These are phyloP conservation scores for Pestalotiopsis sp. DNA, from an alignment of 2,329 filamentous ascomycete genomes.

Conservation along the genomic window DNA sequence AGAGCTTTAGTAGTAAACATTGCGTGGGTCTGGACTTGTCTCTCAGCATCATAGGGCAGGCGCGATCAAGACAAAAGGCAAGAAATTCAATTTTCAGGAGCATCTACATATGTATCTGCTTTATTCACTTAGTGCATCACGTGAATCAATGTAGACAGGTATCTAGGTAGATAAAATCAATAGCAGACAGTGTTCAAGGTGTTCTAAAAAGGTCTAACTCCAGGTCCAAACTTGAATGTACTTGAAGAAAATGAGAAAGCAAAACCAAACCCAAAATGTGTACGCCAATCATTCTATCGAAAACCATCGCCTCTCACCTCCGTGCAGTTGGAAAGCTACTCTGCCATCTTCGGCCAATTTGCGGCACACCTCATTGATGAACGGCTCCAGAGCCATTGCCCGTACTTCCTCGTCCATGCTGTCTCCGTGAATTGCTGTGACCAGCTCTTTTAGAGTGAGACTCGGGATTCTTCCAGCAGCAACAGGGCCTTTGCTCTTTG, in stretches of 20 bases:
- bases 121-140: too few species aligned
- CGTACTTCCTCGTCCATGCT: constrained; percentile 31
- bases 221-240: background rate
- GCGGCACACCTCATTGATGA: constrained; percentile 42
- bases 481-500: background rate
- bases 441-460: constrained; percentile 44
- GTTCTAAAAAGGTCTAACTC: background rate
- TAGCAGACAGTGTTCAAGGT: background rate
- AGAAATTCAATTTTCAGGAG: too few species aligned
- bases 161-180: background rate
- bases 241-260: background rate
- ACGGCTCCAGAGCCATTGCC: constrained; percentile 43
- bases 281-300: background rate
- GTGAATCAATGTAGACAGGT: too few species aligned
- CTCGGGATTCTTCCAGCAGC: constrained; percentile 28
- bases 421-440: constrained; percentile 44
- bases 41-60: too few species aligned
- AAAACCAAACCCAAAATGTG: background rate
- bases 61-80: too few species aligned
- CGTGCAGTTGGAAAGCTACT: constrained; percentile 42
- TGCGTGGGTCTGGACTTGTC: too few species aligned
- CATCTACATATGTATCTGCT: too few species aligned
- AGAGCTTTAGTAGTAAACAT: too few species aligned
- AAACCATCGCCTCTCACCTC: constrained; percentile 43
- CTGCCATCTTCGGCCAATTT: constrained; percentile 46